These are phyloP conservation scores for Gossypium trilobum DNA, from an alignment of 441 rosid species.

Conservation along the genomic window DNA sequence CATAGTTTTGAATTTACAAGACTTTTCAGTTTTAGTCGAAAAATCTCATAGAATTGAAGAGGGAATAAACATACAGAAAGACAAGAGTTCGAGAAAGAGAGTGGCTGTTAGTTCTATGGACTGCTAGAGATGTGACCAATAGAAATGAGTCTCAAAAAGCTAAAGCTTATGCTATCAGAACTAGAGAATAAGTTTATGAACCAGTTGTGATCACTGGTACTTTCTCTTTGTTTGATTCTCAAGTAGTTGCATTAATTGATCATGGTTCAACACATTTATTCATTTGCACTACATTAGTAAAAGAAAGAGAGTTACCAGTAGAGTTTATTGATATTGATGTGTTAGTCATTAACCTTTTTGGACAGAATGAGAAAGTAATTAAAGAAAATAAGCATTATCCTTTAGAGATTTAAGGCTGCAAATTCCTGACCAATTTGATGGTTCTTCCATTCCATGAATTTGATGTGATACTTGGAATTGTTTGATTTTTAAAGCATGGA, in stretches of 20 bases:
- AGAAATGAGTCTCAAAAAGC: neutral
- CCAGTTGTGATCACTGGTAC: neutral
- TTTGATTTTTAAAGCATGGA: neutral
- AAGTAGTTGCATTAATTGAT: neutral
- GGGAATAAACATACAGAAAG: neutral
- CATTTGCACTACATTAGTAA: neutral
- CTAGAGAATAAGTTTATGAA: neutral
- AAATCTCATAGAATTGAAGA: neutral
- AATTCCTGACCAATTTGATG: too few species aligned
- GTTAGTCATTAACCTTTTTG: too few species aligned
- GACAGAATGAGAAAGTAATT: neutral
- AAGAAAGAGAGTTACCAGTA: neutral
- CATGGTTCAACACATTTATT: neutral
- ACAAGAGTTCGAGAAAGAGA: neutral
- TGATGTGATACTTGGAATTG: neutral
- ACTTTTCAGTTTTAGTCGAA: neutral
- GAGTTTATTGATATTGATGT: neutral
- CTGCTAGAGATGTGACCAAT: neutral
- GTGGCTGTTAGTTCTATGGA: neutral
- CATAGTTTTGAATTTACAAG: neutral
- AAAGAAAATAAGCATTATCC: neutral
- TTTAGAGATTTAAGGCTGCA: neutral
- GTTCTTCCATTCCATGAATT: neutral
- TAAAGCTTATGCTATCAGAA: neutral
- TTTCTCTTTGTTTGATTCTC: neutral